Conservation (phyloP, 1,139 yeast species). For the Tardiomyces blankii region DNA sequence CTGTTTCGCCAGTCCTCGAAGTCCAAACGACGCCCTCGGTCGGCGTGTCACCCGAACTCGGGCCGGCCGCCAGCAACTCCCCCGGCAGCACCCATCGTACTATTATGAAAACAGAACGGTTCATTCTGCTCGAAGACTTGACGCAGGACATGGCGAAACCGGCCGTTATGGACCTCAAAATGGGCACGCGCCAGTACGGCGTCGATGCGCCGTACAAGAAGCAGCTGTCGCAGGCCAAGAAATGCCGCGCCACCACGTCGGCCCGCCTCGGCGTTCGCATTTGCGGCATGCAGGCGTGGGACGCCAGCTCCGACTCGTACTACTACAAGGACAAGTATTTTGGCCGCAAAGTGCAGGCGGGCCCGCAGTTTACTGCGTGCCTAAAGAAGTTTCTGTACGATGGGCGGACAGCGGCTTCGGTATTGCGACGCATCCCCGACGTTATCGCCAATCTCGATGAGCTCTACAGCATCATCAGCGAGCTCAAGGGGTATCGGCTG, state of each 20-base stretch:
- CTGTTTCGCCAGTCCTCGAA: slow-evolving; percentile 1
- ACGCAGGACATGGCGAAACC: slow-evolving; percentile 76
- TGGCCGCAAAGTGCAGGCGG: slow-evolving; percentile 70
- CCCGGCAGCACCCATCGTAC: slow-evolving; percentile 7
- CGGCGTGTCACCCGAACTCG: neutral
- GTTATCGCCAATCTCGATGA: slow-evolving; percentile 50
- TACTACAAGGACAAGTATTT: slow-evolving; percentile 80
- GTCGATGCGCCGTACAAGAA: slow-evolving; percentile 71
- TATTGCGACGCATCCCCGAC: slow-evolving; percentile 57
- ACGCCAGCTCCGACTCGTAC: slow-evolving; percentile 35
- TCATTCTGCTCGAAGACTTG: slow-evolving; percentile 82
- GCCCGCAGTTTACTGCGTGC: slow-evolving; percentile 65
- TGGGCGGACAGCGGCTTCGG: slow-evolving; percentile 48
- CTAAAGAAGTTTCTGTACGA: slow-evolving; percentile 70
- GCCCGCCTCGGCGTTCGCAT: slow-evolving; percentile 77
- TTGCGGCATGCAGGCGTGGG: slow-evolving; percentile 92
- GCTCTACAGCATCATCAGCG: slow-evolving; percentile 41
- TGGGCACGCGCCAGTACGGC: slow-evolving; percentile 99
- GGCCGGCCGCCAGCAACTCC: neutral
- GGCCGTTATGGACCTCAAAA: slow-evolving; percentile 87
- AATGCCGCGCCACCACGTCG: slow-evolving; percentile 76
- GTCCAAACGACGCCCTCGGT: neutral
- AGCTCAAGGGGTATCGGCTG: slow-evolving; percentile 69
- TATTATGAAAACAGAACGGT: slow-evolving; percentile 50
- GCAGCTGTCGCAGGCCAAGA: slow-evolving; percentile 67